Percentiles rank a stretch among this genome's conserved stretches.
Evolutionary conservation across 768 basidiomycete genomes (phyloP).

Genomic region (Trametes cingulata): DNA sequence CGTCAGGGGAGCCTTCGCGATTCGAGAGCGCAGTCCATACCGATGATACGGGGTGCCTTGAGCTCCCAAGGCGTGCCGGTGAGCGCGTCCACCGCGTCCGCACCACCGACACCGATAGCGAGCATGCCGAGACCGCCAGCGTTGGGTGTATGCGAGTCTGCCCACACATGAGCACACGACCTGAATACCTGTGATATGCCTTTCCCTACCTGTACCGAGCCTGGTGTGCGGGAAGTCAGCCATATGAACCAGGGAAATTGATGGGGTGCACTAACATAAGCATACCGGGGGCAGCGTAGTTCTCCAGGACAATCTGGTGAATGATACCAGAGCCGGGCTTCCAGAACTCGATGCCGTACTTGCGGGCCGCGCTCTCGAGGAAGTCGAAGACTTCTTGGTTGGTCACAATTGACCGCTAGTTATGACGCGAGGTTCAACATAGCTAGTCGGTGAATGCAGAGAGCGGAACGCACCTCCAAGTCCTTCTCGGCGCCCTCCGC

Average conservation of each 20-base stretch:
- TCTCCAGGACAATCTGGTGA: constrained; percentile 97
- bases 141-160: constrained; percentile 97
- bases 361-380: constrained; percentile 85
- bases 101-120: constrained; percentile 98
- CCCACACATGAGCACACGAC: neutral
- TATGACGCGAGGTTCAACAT: constrained; percentile 3
- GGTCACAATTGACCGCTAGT: constrained; percentile 77
- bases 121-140: constrained; percentile 95
- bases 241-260: constrained; percentile 11
- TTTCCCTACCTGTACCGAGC: constrained; percentile 72
- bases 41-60: constrained; percentile 84
- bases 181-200: neutral
- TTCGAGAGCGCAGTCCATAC: constrained; percentile 40
- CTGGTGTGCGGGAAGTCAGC: constrained; percentile 38
- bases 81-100: constrained; percentile 97
- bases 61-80: constrained; percentile 98
- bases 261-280: constrained; percentile 61
- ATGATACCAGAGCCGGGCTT: constrained; percentile 92
- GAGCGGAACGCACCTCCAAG: constrained; percentile 56
- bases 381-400: constrained; percentile 99
- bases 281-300: constrained; percentile 95
- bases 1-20: neutral
- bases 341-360: constrained; percentile 99
- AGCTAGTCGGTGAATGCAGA: neutral
- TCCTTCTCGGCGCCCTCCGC: constrained; percentile 85